Conservation (phyloP, 2,329 filamentous ascomycete genomes). For the Didymella exigua region DNA sequence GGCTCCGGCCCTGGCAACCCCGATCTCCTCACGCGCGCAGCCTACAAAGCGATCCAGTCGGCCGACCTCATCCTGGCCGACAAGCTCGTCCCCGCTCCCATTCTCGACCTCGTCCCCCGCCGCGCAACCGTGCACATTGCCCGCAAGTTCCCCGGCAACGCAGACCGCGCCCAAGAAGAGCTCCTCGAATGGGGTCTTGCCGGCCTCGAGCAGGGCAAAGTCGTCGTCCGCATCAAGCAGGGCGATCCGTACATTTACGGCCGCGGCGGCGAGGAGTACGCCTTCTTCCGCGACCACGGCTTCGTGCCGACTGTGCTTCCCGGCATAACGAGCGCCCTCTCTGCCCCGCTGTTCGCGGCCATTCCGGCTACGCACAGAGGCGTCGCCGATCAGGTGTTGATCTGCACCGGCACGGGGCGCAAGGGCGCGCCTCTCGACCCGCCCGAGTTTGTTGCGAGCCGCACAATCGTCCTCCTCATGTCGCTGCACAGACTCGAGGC, state of each 20-base stretch:
- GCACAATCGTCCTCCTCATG: slow-evolving; percentile 95
- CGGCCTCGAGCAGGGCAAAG: slow-evolving; percentile 71
- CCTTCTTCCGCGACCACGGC: slow-evolving; percentile 77
- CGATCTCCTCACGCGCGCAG: slow-evolving; percentile 83
- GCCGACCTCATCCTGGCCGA: slow-evolving; percentile 84
- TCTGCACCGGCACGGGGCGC: slow-evolving; percentile 95
- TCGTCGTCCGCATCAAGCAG: slow-evolving; percentile 89
- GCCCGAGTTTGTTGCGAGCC: slow-evolving; percentile 74
- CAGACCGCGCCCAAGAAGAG: slow-evolving; percentile 90
- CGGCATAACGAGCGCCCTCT: slow-evolving; percentile 86
- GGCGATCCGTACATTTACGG: slow-evolving; percentile 97
- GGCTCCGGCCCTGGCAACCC: slow-evolving; percentile 93
- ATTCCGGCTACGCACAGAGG: slow-evolving; percentile 89
- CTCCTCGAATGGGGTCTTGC: slow-evolving; percentile 78
- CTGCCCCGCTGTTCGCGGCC: slow-evolving; percentile 83
- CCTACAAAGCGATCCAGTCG: slow-evolving; percentile 73
- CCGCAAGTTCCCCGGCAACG: slow-evolving; percentile 96
- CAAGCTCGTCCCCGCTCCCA: slow-evolving; percentile 82
- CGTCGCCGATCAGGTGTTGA: slow-evolving; percentile 87
- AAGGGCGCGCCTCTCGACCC: slow-evolving; percentile 84
- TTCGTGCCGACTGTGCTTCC: slow-evolving; percentile 77
- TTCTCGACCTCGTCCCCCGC: slow-evolving; percentile 88
- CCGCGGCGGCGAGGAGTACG: slow-evolving; percentile 88
- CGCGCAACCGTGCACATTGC: slow-evolving; percentile 89
- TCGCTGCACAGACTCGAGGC: slow-evolving; percentile 82